phyloP scores from a whole-genome alignment of 345 rosid genomes.

The Eucalyptus regnans region DNA sequence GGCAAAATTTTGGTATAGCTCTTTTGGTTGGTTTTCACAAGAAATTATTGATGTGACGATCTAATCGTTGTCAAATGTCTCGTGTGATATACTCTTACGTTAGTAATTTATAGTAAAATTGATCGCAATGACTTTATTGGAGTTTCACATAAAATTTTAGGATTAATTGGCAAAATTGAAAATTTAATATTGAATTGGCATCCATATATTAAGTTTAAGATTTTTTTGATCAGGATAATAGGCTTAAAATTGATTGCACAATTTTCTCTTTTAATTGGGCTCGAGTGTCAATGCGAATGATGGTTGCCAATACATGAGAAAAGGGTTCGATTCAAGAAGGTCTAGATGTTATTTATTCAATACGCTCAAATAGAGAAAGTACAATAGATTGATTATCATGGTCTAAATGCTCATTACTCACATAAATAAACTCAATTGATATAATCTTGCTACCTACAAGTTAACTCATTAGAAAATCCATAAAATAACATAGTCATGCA shows the following conservation, averaged over 20 bases:
- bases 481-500: fast-evolving
- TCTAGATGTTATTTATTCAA: background rate
- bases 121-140: background rate
- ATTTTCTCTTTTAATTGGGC: background rate
- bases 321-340: background rate
- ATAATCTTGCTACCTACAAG: background rate
- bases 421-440: background rate
- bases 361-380: background rate
- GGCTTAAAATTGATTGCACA: background rate
- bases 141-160: background rate
- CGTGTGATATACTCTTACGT: fast-evolving
- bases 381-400: background rate
- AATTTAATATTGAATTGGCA: background rate
- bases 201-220: fast-evolving
- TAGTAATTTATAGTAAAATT: background rate
- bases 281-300: background rate
- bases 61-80: fast-evolving
- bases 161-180: background rate
- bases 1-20: background rate
- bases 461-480: background rate
- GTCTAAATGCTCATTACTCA: background rate
- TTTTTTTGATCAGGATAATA: no score
- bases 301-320: background rate
- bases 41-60: fast-evolving
- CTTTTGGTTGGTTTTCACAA: fast-evolving